Percentiles rank a stretch among this genome's conserved stretches.
Conservation (phyloP, 192 early-diverging fungal species). For the Coemansia sp. region DNA sequence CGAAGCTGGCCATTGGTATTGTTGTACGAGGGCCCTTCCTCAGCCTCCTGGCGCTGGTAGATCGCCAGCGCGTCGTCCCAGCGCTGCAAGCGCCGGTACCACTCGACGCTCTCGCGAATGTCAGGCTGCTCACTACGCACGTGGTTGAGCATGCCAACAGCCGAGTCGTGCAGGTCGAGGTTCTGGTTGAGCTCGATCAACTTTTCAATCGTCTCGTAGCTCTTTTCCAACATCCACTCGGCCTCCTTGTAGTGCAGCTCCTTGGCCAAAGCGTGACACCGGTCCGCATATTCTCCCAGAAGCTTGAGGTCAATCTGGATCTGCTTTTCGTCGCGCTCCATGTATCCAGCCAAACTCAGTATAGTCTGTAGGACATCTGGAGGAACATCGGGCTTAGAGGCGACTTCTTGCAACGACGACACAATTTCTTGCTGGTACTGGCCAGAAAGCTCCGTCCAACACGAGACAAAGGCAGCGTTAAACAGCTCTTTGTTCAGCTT, state of each 20-base stretch:
- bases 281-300: conserved; percentile 81
- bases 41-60: conserved; percentile 73
- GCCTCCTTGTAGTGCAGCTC: conserved; percentile 95
- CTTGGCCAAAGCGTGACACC: conserved; percentile 94
- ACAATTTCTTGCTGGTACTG: conserved; percentile 89
- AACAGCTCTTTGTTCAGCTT: conserved; percentile 90
- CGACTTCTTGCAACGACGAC: conserved; percentile 75
- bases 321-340: conserved; percentile 96
- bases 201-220: conserved; percentile 80
- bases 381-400: conserved; percentile 79
- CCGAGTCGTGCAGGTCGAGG: conserved; percentile 91
- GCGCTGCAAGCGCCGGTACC: conserved; percentile 88
- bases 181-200: conserved; percentile 92
- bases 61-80: conserved; percentile 91
- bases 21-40: conserved; percentile 31
- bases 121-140: conserved; percentile 73
- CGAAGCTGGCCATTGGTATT: conserved; percentile 83
- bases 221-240: conserved; percentile 79
- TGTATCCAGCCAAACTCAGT: conserved; percentile 93
- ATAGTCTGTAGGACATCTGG: conserved; percentile 87
- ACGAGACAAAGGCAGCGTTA: conserved; percentile 95
- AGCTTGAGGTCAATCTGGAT: conserved; percentile 90
- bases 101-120: conserved; percentile 81
- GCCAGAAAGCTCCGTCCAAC: conserved; percentile 86
- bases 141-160: conserved; percentile 88